Base-by-base conservation (phyloP, 768 basidiomycete genomes). In the Mycena galericulata region DNA sequence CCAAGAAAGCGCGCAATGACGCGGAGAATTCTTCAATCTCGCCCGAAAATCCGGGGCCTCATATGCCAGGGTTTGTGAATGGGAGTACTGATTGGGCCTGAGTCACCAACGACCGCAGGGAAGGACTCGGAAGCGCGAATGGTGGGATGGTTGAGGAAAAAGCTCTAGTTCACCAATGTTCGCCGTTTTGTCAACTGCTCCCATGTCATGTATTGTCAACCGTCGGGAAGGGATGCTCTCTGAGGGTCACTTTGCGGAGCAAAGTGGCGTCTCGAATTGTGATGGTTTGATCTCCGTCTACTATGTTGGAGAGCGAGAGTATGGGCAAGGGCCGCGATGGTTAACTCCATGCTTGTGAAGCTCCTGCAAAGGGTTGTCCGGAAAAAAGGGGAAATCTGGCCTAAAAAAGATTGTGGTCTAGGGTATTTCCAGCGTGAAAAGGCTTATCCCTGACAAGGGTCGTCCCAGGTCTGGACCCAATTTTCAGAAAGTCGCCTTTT, bases 311-410 rank as follows among this genome's bases (percentile, higher is more conserved):
- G 3, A 65, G 55, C 11, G 45, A 20, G 30, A 65, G 63, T 1
- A 65, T 18, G 46, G 53, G 63, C 47, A 64, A 7, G 63, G 46
- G 12, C 63, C 55, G 20, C 29, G 20, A 32, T 65, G 27, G 9
- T 22, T 12, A 26, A n/a, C n/a, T n/a, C n/a, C n/a, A n/a, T n/a
- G n/a, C n/a, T n/a, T n/a, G n/a, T n/a, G n/a, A n/a, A n/a, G n/a
- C n/a, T n/a, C n/a, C n/a, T n/a, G n/a, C n/a, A n/a, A n/a, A n/a
- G n/a, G n/a, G n/a, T n/a, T n/a, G n/a, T n/a, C n/a, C n/a, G n/a
- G n/a, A n/a, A n/a, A n/a, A n/a, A n/a, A n/a, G n/a, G n/a, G n/a
- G n/a, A n/a, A n/a, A n/a, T n/a, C n/a, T n/a, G n/a, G n/a, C n/a
- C n/a, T n/a, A n/a, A n/a, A n/a, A n/a, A n/a, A n/a, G n/a, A n/a